Base-by-base conservation (phyloP, 208 protist genomes). In the Angomonas ambiguus region DNA sequence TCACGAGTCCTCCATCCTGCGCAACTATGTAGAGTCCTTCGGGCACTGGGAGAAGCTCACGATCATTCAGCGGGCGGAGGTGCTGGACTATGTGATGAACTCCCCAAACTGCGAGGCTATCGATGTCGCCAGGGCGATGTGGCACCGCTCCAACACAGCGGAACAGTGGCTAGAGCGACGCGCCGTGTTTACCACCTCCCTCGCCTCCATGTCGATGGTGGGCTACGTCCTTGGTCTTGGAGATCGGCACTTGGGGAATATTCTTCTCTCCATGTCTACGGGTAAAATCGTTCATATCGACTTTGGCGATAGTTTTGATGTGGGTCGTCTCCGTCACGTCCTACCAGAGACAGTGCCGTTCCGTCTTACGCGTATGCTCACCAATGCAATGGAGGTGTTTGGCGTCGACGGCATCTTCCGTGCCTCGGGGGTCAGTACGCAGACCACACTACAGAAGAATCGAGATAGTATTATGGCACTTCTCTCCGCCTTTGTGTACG, bases 301-400 rank as follows among this genome's bases (percentile, higher is more conserved):
- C 87, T 99, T 99, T 87, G 99, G 98, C 38, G 99, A 99, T 80
- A 99, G 98, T 79, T 99, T 99, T 75, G 99, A 99, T 74, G 97
- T 99, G 0, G 98, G 98, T 2, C 97, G 99, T 72, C 73, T 97
- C 51, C 81, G 99, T 18, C 96, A 99, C 49, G 97, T 99, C 57
- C 98, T 98, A 60, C 98, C 99, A 1, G 99, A 99, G 83, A 98
- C 95, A 24, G 85, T 99, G 24, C 99, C 99, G 20, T 99, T 99
- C 88, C 90, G 99, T 45, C 88, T 99, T 1, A 99, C 99, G 13
- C 89, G 98, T 49, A 99, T 99, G 98, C 87, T 99, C 13, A 94
- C 98, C 28, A 98, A 98, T 58, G 98, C 98, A 13, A 99, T 99
- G 98, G 99, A 99, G 80, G 97, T 99, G 0, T 96, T 87, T 67